Evolutionary conservation across 495 filamentous ascomycete species (phyloP).

Genomic region (Penicillium argentinense): DNA sequence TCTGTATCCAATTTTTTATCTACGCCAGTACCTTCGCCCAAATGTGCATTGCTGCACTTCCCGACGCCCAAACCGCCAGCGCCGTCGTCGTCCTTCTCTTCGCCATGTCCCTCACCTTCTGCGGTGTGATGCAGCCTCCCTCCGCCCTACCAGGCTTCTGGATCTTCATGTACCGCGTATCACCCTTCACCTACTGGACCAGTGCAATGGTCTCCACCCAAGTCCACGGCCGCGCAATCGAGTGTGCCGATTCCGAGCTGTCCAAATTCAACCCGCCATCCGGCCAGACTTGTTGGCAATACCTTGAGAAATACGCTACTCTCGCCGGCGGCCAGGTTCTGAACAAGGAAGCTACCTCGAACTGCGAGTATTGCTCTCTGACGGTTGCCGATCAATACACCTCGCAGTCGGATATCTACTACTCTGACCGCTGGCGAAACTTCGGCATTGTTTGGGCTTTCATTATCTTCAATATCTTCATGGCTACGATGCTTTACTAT

Average conservation of each 20-base stretch:
- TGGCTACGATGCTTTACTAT: constrained; percentile 50
- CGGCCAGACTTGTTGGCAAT: constrained; percentile 51
- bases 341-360: constrained; percentile 35
- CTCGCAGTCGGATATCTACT: constrained; percentile 36
- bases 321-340: constrained; percentile 28
- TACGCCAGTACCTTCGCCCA: constrained; percentile 50
- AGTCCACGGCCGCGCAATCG: constrained; percentile 53
- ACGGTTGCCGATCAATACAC: constrained; percentile 43
- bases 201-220: constrained; percentile 53
- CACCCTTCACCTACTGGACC: constrained; percentile 57
- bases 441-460: constrained; percentile 55
- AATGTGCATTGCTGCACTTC: constrained; percentile 57
- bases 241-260: constrained; percentile 57
- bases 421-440: constrained; percentile 34
- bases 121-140: constrained; percentile 60
- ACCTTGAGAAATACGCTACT: constrained; percentile 33
- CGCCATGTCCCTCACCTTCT: constrained; percentile 56
- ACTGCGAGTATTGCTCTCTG: constrained; percentile 44
- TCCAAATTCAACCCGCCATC: constrained; percentile 50
- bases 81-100: constrained; percentile 55
- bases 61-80: constrained; percentile 54
- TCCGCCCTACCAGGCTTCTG: constrained; percentile 59
- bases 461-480: constrained; percentile 46
- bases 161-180: constrained; percentile 53
- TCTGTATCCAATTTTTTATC: constrained; percentile 52